These are phyloP conservation scores for Hemisphaericaspora xylanilytica DNA, from an alignment of 1,139 yeast species.

Conservation along the genomic window DNA sequence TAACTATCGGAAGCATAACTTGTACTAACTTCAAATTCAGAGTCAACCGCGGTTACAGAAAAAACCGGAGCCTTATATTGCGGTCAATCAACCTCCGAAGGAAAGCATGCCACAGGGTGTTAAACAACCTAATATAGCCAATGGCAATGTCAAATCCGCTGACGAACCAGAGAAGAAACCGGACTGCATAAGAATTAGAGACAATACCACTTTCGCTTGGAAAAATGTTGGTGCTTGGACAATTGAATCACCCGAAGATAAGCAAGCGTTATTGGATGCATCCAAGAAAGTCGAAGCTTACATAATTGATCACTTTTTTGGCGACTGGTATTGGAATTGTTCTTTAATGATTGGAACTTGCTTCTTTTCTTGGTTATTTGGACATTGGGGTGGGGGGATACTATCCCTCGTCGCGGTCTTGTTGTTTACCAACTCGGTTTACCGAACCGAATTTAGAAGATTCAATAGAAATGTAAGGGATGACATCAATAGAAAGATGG, in stretches of 20 bases:
- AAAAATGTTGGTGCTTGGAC: slow-evolving; percentile 44
- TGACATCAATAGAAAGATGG: slow-evolving; percentile 62
- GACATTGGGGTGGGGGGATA: slow-evolving; percentile 56
- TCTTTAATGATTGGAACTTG: slow-evolving; percentile 66
- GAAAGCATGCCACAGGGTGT: not conserved
- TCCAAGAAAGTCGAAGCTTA: slow-evolving; percentile 49
- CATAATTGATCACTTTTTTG: slow-evolving; percentile 63
- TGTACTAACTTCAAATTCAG: not conserved
- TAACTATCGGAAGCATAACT: too few relatives aligned
- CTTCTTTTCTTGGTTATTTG: slow-evolving; percentile 64
- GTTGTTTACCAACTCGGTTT: slow-evolving; percentile 61
- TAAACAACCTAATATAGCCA: not conserved
- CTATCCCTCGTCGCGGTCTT: slow-evolving; percentile 58
- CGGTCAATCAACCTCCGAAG: not conserved
- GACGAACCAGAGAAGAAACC: not conserved
- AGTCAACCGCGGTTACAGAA: not conserved
- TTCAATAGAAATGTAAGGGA: slow-evolving; percentile 71
- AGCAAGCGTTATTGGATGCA: slow-evolving; percentile 23
- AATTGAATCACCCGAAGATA: slow-evolving; percentile 20
- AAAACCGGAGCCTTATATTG: not conserved
- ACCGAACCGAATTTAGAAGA: slow-evolving; percentile 68
- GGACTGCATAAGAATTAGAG: slow-evolving; percentile 19
- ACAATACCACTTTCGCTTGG: slow-evolving; percentile 42
- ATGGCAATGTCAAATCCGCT: not conserved
- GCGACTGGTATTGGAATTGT: slow-evolving; percentile 73